Evolutionary conservation across 148 eudicot species (phyloP).

Genomic region (Oxyria digyna): DNA sequence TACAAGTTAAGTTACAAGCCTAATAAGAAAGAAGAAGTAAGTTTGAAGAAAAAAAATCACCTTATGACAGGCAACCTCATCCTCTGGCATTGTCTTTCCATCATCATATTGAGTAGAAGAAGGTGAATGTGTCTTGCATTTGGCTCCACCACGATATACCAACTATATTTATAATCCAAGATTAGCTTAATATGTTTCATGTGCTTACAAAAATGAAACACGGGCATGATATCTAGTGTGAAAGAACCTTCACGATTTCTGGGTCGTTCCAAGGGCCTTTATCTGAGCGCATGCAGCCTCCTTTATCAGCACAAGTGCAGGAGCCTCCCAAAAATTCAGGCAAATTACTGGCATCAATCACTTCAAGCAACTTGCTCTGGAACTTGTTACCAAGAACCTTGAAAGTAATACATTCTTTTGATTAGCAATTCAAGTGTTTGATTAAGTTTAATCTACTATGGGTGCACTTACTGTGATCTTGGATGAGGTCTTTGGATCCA

Average conservation of each 20-base stretch:
- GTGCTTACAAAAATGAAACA: neutral
- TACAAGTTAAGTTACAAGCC: neutral
- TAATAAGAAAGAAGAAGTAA: neutral
- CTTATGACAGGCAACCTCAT: constrained; percentile 26
- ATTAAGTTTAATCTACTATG: neutral
- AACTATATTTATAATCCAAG: constrained; percentile 22
- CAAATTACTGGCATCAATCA: constrained; percentile 77
- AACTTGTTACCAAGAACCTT: constrained; percentile 81
- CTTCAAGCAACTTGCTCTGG: constrained; percentile 85
- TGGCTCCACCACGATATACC: constrained; percentile 79
- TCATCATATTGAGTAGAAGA: constrained; percentile 26
- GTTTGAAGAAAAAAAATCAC: constrained; percentile 15
- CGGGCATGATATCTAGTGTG: neutral
- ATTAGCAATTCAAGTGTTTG: neutral
- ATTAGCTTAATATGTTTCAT: neutral
- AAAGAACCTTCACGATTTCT: constrained; percentile 51
- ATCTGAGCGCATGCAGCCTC: constrained; percentile 87
- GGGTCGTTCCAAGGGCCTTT: constrained; percentile 94
- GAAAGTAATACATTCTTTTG: neutral
- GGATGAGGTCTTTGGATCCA: constrained; percentile 82
- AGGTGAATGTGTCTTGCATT: constrained; percentile 31
- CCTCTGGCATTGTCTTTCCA: constrained; percentile 55
- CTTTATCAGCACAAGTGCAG: constrained; percentile 71
- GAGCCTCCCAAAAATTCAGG: constrained; percentile 84
- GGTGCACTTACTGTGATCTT: constrained; percentile 40